Percentiles rank a stretch among this genome's conserved stretches.
These are phyloP conservation scores for Podospora conica DNA, from an alignment of 495 filamentous ascomycete species.

Conservation along the genomic window DNA sequence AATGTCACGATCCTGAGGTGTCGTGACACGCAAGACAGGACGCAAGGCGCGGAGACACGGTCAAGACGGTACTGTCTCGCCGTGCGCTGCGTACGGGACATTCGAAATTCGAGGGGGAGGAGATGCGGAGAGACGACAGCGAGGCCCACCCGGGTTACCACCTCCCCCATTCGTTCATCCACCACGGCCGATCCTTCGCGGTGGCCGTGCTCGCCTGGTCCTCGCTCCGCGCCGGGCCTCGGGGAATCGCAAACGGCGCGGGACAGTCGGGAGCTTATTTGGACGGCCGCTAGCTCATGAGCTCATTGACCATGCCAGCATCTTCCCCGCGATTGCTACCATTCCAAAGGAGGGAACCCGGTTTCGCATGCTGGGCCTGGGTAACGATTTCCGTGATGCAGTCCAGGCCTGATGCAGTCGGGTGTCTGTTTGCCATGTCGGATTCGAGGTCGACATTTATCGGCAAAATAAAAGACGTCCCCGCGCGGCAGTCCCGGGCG, in stretches of 20 bases:
- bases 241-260: neutral
- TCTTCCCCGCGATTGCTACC: neutral
- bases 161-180: neutral
- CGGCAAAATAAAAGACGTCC: neutral
- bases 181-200: neutral
- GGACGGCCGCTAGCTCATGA: neutral
- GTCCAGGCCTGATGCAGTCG: neutral
- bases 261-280: neutral
- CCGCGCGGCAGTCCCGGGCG: neutral
- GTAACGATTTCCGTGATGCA: neutral
- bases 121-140: neutral
- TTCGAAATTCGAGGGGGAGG: neutral
- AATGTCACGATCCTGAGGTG: neutral
- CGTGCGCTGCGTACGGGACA: neutral
- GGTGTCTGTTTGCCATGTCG: neutral
- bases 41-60: neutral
- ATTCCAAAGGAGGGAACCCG: neutral
- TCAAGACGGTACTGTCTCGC: neutral
- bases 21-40: neutral
- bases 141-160: neutral
- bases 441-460: neutral
- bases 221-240: neutral
- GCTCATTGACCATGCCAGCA: neutral
- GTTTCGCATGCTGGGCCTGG: neutral
- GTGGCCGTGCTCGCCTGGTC: neutral